These are phyloP conservation scores for Talaromyces stipitatus DNA, from an alignment of 495 filamentous ascomycete species.

Conservation along the genomic window DNA sequence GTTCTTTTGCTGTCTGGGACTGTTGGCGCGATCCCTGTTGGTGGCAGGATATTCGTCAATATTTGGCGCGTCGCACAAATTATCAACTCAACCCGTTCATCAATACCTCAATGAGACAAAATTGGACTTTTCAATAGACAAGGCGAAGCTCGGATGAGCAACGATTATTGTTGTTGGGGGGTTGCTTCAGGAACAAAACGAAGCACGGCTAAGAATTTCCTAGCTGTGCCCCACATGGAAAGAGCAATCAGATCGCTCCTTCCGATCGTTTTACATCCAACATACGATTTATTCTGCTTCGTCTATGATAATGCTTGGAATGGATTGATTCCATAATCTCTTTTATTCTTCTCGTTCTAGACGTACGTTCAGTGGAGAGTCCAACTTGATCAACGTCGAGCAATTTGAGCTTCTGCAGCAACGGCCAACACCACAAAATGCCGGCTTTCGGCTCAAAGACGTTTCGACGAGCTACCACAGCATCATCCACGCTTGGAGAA, in stretches of 20 bases:
- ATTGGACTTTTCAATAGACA: background rate
- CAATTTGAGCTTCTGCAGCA: background rate
- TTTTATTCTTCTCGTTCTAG: too few relatives aligned
- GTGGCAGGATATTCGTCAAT: background rate
- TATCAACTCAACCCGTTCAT: background rate
- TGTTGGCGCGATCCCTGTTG: background rate
- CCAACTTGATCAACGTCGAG: too few relatives aligned
- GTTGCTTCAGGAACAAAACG: conserved; percentile 2
- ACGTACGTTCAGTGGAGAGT: too few relatives aligned
- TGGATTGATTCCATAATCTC: too few relatives aligned
- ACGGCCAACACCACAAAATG: conserved; percentile 40
- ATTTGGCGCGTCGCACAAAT: background rate
- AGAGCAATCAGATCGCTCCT: conserved; percentile 1
- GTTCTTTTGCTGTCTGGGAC: background rate
- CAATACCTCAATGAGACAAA: background rate
- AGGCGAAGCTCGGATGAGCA: background rate
- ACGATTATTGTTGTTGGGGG: background rate
- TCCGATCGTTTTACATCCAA: background rate
- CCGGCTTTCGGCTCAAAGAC: conserved; percentile 65
- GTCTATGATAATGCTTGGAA: too few relatives aligned
- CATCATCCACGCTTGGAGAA: conserved; percentile 45
- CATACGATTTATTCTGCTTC: too few relatives aligned
- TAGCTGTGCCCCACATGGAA: background rate
- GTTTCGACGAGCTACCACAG: conserved; percentile 46
- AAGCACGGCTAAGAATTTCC: background rate